Evolutionary conservation across 805 yeast genomes (phyloP), one percentile per base, ranked within the genome.

Genomic region (Ogataea glucozyma): DNA sequence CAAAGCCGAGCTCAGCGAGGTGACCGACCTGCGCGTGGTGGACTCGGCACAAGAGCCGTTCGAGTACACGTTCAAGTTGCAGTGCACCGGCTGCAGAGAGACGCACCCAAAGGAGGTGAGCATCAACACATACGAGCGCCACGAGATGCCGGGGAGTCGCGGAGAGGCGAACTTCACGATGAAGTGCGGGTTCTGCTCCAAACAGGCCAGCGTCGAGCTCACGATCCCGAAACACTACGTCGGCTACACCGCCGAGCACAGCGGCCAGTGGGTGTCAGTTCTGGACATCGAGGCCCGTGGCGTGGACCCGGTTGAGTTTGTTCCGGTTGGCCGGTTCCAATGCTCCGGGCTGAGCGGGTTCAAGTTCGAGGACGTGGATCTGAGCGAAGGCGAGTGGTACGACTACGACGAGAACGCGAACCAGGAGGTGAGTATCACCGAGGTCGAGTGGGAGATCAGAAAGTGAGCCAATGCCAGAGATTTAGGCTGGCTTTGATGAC

Each of bases 381-480:
- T 89, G 21, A 76, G 72, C 26, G 96, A 87, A 19, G 81, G 78
- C 40, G 98, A 93, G 60, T 90, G 96, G 90, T 93, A 83, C 60
- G 99, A 93, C 56, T 93, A 90, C 59, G 98, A 93, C 61, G 98
- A 93, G 43, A 78, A 81, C 51, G 82, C 85, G 6, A 77, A 79
- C 10, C 77, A 70, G 31, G 97, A 91, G 63, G 97, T 89, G 14
- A 79, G 90, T 17, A 75, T 93, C 12, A 80, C 85, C 1, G 90
- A 87, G 3, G 70, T 81, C n/a, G 58, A 65, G 32, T 90, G 93
- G 84, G 76, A 73, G 8, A 70, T 91, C n/a, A n/a, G 30, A 18
- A 58, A 58, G 40, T 47, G 44, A 43, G 19, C 40, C 27, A 13
- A 6, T 21, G 27, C 9, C 7, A 6, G 16, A 6, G 16, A 17